Conservation (phyloP, 345 rosid species). For the Aurinia saxatilis region DNA sequence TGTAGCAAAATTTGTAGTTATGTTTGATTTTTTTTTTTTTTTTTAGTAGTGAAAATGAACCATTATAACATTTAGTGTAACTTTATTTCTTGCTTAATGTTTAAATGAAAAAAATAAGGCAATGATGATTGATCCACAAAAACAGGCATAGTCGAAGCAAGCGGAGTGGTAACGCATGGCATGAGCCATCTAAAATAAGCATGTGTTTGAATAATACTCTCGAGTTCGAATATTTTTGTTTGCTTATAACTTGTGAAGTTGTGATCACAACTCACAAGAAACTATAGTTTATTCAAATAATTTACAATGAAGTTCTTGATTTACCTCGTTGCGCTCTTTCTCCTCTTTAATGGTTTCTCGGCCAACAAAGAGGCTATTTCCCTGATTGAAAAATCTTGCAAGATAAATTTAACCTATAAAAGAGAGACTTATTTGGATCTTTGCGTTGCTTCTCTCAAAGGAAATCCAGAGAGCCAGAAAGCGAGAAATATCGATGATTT, state of each 20-base stretch:
- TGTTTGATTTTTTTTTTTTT: no score
- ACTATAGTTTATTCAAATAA: neutral
- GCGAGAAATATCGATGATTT: constrained; percentile 16
- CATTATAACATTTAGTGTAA: no score
- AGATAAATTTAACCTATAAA: constrained; percentile 20
- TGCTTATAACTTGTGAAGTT: no score
- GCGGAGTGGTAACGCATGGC: neutral
- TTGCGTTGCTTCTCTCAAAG: constrained; percentile 23
- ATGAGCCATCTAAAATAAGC: neutral
- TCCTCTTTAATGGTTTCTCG: neutral
- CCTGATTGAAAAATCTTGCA: constrained; percentile 11
- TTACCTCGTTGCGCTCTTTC: neutral
- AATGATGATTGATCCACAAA: no score
- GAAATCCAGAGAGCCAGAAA: constrained; percentile 19
- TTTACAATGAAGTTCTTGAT: neutral
- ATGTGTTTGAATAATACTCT: neutral
- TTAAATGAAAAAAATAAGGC: no score
- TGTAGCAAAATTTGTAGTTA: no score
- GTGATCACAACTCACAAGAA: no score
- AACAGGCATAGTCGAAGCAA: neutral
- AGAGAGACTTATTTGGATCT: constrained; percentile 5
- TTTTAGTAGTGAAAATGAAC: no score
- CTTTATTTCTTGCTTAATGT: no score
- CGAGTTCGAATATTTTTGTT: neutral
- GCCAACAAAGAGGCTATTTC: neutral